Percentiles rank a stretch among this genome's conserved stretches.
phyloP scores from a whole-genome alignment of 495 filamentous ascomycete species.

The Halenospora varia region DNA sequence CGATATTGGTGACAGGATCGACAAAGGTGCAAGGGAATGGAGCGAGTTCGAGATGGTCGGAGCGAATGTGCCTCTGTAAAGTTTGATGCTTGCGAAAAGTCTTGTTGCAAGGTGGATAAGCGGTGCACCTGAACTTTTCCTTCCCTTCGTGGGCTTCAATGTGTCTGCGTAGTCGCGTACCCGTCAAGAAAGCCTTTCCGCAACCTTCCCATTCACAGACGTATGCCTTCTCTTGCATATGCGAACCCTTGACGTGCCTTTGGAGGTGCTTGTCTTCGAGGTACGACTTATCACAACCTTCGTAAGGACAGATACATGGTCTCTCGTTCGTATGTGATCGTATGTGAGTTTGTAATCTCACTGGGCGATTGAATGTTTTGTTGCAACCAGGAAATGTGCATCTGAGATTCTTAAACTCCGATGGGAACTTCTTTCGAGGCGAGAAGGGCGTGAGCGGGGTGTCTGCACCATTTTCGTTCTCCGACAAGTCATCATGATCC shows the following conservation, averaged over 20 bases:
- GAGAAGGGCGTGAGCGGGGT: constrained; percentile 51
- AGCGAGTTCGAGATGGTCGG: constrained; percentile 62
- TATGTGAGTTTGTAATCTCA: constrained; percentile 72
- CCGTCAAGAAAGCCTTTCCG: constrained; percentile 74
- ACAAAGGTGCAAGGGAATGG: constrained; percentile 62
- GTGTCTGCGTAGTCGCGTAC: constrained; percentile 67
- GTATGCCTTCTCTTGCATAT: constrained; percentile 67
- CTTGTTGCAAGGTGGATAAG: constrained; percentile 67
- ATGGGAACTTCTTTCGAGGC: constrained; percentile 57
- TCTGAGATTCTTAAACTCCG: constrained; percentile 65
- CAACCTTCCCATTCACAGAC: constrained; percentile 68
- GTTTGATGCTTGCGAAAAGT: constrained; percentile 87
- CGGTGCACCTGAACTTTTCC: constrained; percentile 68
- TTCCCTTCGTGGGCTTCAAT: constrained; percentile 61
- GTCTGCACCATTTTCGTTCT: constrained; percentile 36
- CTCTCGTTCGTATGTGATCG: constrained; percentile 78
- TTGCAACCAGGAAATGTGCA: constrained; percentile 67
- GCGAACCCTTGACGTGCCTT: constrained; percentile 77
- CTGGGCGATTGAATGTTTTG: constrained; percentile 84
- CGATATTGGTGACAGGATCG: constrained; percentile 49
- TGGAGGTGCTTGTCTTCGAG: constrained; percentile 75
- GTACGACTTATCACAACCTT: constrained; percentile 76
- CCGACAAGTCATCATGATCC: constrained; percentile 37
- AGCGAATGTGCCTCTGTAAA: constrained; percentile 74
- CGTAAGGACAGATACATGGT: constrained; percentile 61